phyloP scores from a whole-genome alignment of 75 land plant genomes.

The Isoetes taiwanensis region DNA sequence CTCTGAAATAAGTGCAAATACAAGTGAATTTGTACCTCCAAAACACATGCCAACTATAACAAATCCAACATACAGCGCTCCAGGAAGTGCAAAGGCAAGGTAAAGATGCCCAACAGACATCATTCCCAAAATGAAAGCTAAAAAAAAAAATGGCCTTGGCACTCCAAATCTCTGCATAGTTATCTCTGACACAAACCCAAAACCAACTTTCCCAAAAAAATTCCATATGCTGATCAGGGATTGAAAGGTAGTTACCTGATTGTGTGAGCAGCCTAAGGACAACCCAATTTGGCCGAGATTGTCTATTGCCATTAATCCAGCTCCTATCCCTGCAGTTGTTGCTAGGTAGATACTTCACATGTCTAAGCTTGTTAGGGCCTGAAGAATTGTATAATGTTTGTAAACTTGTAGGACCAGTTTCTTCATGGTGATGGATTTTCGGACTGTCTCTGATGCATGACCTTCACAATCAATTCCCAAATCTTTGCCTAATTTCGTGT shows the following conservation, averaged over 20 bases:
- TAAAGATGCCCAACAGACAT: neutral
- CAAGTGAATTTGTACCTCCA: slow-evolving; percentile 46
- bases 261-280: slow-evolving; percentile 3
- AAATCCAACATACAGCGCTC: slow-evolving; percentile 32
- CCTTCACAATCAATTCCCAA: no score
- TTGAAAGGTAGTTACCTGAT: neutral
- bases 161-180: neutral
- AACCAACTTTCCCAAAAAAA: neutral
- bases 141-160: neutral
- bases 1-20: slow-evolving; percentile 55
- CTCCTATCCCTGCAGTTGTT: neutral
- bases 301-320: slow-evolving; percentile 2
- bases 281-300: neutral
- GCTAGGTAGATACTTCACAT: neutral
- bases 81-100: slow-evolving; percentile 7
- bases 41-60: slow-evolving; percentile 47
- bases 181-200: neutral
- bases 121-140: neutral
- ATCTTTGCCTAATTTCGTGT: no score
- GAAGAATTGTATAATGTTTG: neutral
- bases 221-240: neutral
- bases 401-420: no score
- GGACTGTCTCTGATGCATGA: no score
- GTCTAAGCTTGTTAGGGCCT: neutral
- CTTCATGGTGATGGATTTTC: no score